A percentile compares a stretch with the other conserved stretches of the same genome.
These are phyloP conservation scores for Metarhizium humberi DNA, from an alignment of 2,329 filamentous ascomycete species.

Conservation along the genomic window DNA sequence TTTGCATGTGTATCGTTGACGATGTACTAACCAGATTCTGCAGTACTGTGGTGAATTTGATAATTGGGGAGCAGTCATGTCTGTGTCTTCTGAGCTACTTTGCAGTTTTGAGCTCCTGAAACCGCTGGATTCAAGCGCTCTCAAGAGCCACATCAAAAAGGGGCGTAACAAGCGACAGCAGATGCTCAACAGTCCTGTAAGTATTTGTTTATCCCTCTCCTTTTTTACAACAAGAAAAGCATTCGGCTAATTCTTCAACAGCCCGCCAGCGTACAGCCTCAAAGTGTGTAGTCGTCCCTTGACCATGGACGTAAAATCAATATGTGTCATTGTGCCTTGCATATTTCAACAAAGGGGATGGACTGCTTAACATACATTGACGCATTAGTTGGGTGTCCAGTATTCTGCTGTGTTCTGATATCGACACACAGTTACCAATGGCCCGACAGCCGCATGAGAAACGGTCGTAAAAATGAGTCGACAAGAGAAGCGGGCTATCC, in stretches of 20 bases:
- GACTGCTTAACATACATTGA: background rate
- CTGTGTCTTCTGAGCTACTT: conserved; percentile 82
- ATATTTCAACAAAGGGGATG: background rate
- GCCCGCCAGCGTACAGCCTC: conserved; percentile 47
- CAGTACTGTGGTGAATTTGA: conserved; percentile 98
- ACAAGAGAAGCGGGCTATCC: background rate
- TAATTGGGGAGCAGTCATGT: conserved; percentile 99
- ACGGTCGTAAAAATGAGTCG: background rate
- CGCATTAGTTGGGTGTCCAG: background rate
- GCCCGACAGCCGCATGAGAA: background rate
- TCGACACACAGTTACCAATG: background rate
- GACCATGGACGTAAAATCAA: background rate
- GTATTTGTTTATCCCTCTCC: conserved; percentile 26
- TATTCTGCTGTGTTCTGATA: background rate
- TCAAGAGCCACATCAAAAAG: conserved; percentile 99
- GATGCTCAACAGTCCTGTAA: conserved; percentile 92
- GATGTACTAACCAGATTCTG: background rate
- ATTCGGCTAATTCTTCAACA: conserved; percentile 14
- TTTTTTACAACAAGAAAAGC: background rate
- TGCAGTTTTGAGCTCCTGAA: conserved; percentile 97
- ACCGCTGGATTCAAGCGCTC: conserved; percentile 85
- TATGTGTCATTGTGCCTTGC: background rate
- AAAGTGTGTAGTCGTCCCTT: conserved; percentile 26
- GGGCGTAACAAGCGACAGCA: conserved; percentile 88
- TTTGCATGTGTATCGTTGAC: conserved; percentile 15